Base-by-base conservation (phyloP, 2,329 filamentous ascomycete genomes). In the Colletotrichum costaricense region DNA sequence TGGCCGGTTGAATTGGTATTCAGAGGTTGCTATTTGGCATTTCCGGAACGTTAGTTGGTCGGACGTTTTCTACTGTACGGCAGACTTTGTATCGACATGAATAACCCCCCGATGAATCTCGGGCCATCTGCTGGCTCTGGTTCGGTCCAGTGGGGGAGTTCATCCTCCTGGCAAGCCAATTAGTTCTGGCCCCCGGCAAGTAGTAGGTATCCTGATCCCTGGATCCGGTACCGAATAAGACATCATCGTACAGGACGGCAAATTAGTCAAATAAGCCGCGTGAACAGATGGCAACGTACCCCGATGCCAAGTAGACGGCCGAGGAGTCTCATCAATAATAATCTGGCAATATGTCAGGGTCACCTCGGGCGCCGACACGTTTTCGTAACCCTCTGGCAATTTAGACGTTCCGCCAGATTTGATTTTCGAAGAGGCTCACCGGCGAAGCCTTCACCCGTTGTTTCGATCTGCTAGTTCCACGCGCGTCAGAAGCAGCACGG, bases 401-500 rank as follows among this genome's bases (percentile, higher is more conserved):
- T 38, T 26, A 26, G 33, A 57, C 67, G 56, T 62, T 46, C 30
- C 33, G 35, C 63, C 24, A 57, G 24, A 35, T 58, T 57, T 16
- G 11, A 35, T 33, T 57, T 57, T 24, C 22, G 7, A 49, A 49
- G n/a, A 16, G 49, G 24, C 42, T 19, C 38, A 59, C 64, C 69
- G 58, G 42, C 46, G 22, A 49, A 35, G 56, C 68, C 56, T 63
- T 62, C 63, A 62, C 46, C 66, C 60, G 66, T 46, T 59, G 60
- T 73, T 64, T 73, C 66, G 42, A 73, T 65, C 46, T 46, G 62
- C 49, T 46, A 30, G 42, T 49, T 38, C 35, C 56, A 57, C n/a
- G 56, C 67, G 59, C 67, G 46, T 56, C 71, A 66, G 46, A 59
- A 60, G 67, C 55, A 70, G 67, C 67, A 73, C 67, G 71, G 60